Percentiles rank a stretch among this genome's conserved stretches.
Evolutionary conservation across 352 stramenopile genomes (phyloP).

Genomic region (Phytophthora constricta): DNA sequence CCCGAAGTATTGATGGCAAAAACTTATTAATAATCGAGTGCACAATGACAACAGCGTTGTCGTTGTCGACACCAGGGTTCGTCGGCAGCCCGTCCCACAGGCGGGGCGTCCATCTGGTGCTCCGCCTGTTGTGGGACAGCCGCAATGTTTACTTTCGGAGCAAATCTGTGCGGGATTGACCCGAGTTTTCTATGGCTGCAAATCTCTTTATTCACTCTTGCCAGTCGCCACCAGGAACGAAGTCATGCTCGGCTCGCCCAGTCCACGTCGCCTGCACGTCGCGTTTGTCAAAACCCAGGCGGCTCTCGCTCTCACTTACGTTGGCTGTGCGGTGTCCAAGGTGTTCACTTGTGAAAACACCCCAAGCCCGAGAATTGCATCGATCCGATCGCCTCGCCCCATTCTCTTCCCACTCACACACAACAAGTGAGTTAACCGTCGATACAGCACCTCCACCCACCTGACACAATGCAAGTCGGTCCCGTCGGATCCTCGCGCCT

Average conservation of each 20-base stretch:
- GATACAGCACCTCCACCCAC: background rate
- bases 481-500: conserved; percentile 30
- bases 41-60: no score
- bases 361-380: conserved; percentile 6
- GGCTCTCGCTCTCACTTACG: conserved; percentile 5
- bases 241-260: background rate
- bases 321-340: background rate
- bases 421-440: background rate
- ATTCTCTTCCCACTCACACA: background rate
- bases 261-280: background rate
- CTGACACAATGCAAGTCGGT: conserved; percentile 28
- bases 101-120: background rate
- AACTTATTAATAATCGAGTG: no score
- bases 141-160: conserved; percentile 23
- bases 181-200: conserved; percentile 26
- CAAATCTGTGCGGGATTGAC: conserved; percentile 20
- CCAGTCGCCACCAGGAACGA: conserved; percentile 36
- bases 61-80: no score
- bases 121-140: conserved; percentile 30
- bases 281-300: conserved; percentile 20
- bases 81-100: no score
- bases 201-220: conserved; percentile 29
- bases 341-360: conserved; percentile 29
- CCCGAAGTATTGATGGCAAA: no score
- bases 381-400: background rate